These are phyloP conservation scores for Otatea glauca DNA, from an alignment of 176 grass and related monocot genomes.

Conservation along the genomic window DNA sequence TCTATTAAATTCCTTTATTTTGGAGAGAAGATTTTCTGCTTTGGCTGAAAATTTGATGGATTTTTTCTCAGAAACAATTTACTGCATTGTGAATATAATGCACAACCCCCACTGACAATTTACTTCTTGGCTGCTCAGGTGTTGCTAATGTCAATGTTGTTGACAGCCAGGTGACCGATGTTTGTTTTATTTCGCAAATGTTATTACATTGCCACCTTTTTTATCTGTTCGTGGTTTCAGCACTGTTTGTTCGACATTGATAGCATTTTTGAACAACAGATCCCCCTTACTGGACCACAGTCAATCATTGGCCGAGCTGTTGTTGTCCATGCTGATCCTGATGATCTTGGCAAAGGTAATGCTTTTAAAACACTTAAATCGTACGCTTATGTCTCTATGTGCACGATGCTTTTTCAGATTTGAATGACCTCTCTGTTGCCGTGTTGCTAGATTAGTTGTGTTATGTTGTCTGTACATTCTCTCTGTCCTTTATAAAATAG, in stretches of 20 bases:
- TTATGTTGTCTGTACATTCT: neutral
- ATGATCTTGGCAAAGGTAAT: conserved; percentile 83
- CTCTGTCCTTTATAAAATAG: neutral
- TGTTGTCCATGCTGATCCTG: conserved; percentile 70
- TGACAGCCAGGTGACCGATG: conserved; percentile 38
- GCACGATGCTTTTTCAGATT: conserved; percentile 10
- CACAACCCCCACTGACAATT: conserved; percentile 20
- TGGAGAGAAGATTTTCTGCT: neutral
- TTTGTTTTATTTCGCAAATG: neutral
- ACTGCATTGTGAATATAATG: too few species aligned
- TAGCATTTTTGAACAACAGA: conserved; percentile 32
- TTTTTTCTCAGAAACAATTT: neutral
- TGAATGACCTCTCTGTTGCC: neutral
- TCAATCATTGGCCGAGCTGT: conserved; percentile 70
- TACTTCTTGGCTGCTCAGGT: conserved; percentile 23
- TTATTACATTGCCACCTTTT: neutral
- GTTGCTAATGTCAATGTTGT: conserved; percentile 43
- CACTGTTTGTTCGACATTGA: conserved; percentile 6
- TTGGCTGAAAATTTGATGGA: neutral
- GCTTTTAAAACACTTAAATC: neutral
- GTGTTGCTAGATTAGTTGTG: neutral
- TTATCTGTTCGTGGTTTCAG: neutral
- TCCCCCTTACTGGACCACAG: conserved; percentile 51
- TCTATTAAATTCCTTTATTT: neutral
- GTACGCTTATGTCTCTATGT: neutral